Evolutionary conservation across 2,329 filamentous ascomycete species (phyloP).

Genomic region (Domatiomyces catenatus): DNA sequence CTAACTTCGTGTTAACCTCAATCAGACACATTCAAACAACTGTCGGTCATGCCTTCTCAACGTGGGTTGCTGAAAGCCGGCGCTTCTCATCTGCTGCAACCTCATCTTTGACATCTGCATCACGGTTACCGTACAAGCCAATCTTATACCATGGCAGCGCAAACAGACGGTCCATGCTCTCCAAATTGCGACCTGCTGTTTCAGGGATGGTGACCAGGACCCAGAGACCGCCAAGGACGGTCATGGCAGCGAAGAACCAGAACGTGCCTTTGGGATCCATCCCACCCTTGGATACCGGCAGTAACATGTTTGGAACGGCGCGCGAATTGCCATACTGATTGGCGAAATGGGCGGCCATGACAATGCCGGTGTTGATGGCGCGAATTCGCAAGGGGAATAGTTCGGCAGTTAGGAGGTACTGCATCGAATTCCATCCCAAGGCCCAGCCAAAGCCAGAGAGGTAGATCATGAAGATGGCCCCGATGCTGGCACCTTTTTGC

Average conservation of each 20-base stretch:
- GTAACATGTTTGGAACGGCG: conserved; percentile 30
- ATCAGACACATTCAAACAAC: no score
- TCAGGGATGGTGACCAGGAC: conserved; percentile 60
- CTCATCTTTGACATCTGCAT: conserved; percentile 5
- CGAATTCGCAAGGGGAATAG: conserved; percentile 31
- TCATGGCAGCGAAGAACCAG: conserved; percentile 58
- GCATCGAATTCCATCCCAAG: conserved; percentile 51
- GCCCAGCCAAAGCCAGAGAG: conserved; percentile 31
- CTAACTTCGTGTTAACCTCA: no score
- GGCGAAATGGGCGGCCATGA: conserved; percentile 31
- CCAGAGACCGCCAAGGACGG: conserved; percentile 51
- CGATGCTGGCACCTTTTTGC: conserved; percentile 23
- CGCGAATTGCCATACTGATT: conserved; percentile 22
- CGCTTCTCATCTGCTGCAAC: neutral
- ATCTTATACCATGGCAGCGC: conserved; percentile 61
- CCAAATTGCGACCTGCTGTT: conserved; percentile 42
- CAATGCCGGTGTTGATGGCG: conserved; percentile 26
- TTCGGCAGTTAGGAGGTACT: conserved; percentile 23
- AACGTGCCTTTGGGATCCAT: conserved; percentile 53
- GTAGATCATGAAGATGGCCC: conserved; percentile 31
- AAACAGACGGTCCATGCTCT: conserved; percentile 57
- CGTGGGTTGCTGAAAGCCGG: neutral
- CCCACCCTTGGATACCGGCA: conserved; percentile 30
- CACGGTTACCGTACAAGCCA: conserved; percentile 27
- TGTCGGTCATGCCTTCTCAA: neutral